Conservation (phyloP, 2,329 filamentous ascomycete species). For the Magnaporthiopsis poae region DNA sequence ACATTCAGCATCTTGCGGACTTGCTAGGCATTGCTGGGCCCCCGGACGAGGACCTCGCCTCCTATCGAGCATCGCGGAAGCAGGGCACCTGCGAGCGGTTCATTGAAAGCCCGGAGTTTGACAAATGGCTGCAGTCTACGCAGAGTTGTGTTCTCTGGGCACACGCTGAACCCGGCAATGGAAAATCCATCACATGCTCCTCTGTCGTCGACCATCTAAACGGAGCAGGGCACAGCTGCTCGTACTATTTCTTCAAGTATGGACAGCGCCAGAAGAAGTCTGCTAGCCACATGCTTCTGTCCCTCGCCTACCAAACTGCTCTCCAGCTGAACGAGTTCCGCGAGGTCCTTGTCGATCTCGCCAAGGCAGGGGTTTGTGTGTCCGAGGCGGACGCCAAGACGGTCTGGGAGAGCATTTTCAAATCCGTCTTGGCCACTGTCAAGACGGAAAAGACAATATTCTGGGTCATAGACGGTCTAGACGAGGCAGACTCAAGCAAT, state of each 20-base stretch:
- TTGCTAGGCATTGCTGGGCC: conserved; percentile 4
- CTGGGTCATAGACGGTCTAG: conserved; percentile 7
- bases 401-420: conserved; percentile 10
- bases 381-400: not conserved
- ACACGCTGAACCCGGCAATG: not conserved
- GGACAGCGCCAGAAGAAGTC: conserved; percentile 16
- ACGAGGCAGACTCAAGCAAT: conserved; percentile 13
- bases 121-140: conserved; percentile 1
- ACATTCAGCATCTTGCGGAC: not conserved
- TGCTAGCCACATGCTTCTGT: conserved; percentile 19
- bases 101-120: conserved; percentile 5
- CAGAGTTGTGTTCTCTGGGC: not conserved
- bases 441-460: conserved; percentile 12
- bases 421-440: conserved; percentile 11
- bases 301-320: conserved; percentile 24
- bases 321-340: conserved; percentile 13
- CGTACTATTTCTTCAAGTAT: conserved; percentile 20
- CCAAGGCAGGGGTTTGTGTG: conserved; percentile 8
- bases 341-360: conserved; percentile 17
- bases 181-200: not conserved
- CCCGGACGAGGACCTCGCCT: conserved; percentile 10
- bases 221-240: not conserved
- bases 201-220: not conserved
- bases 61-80: conserved; percentile 7
- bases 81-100: conserved; percentile 12